Evolutionary conservation across 805 yeast species (phyloP).

Genomic region (Millerozyma acaciae): DNA sequence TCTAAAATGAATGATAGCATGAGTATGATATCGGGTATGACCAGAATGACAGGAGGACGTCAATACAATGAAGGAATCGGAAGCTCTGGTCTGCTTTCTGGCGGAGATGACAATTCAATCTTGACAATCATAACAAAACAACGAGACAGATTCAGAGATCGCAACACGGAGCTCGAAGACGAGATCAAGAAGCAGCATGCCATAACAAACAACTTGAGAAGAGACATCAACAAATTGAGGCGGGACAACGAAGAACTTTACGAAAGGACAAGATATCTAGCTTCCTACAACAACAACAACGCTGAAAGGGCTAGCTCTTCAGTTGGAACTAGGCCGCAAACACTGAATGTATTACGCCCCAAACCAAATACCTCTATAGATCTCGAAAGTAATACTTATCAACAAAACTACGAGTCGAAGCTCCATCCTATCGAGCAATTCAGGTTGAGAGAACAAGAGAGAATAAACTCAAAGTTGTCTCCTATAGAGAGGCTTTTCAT

Average conservation of each 20-base stretch:
- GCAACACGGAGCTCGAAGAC: constrained; percentile 79
- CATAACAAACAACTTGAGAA: constrained; percentile 54
- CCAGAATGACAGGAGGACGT: constrained; percentile 20
- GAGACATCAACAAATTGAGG: constrained; percentile 61
- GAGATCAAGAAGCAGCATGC: constrained; percentile 60
- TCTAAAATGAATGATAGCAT: constrained; percentile 56
- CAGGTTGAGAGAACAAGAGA: constrained; percentile 69
- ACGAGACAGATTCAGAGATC: constrained; percentile 86
- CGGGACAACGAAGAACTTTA: constrained; percentile 74
- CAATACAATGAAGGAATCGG: constrained; percentile 26
- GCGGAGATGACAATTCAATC: constrained; percentile 40
- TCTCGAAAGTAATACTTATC: constrained; percentile 56
- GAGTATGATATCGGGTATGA: constrained; percentile 61
- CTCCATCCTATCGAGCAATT: constrained; percentile 82
- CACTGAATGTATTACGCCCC: constrained; percentile 23
- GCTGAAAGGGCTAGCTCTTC: constrained; percentile 7
- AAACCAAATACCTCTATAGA: constrained; percentile 30
- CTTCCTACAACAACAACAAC: constrained; percentile 41
- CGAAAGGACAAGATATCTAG: constrained; percentile 68
- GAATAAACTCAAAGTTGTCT: constrained; percentile 67
- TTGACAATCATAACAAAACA: constrained; percentile 90
- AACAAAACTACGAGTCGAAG: constrained; percentile 65
- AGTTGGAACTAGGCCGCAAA: constrained; percentile 11
- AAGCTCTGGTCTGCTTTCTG: constrained; percentile 32
- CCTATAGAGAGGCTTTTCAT: constrained; percentile 77